Evolutionary conservation across 305 asterid species (phyloP).

Genomic region (Fraxinus platypoda): DNA sequence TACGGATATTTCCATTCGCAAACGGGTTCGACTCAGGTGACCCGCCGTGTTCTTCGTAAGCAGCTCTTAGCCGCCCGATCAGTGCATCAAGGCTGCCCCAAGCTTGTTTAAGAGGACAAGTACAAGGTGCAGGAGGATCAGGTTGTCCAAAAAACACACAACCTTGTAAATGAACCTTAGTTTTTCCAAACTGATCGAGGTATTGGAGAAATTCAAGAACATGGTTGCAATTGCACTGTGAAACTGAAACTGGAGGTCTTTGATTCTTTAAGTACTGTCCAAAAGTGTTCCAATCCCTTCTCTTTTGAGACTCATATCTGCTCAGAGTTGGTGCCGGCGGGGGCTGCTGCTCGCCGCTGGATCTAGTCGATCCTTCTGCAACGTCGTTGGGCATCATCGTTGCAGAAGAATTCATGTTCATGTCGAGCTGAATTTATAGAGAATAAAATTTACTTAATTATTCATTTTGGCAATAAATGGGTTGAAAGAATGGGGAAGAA

Average conservation of each 20-base stretch:
- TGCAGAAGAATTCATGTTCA: slow-evolving; percentile 41
- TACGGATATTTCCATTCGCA: slow-evolving; percentile 69
- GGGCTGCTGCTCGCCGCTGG: slow-evolving; percentile 25
- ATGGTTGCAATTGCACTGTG: slow-evolving; percentile 70
- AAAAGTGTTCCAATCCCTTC: slow-evolving; percentile 88
- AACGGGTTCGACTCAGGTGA: slow-evolving; percentile 67
- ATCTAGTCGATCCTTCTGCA: slow-evolving; percentile 41
- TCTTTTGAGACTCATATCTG: slow-evolving; percentile 80
- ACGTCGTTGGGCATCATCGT: slow-evolving; percentile 33
- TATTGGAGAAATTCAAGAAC: slow-evolving; percentile 78
- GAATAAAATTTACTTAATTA: not conserved
- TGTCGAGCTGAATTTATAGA: slow-evolving; percentile 9
- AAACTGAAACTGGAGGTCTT: slow-evolving; percentile 57
- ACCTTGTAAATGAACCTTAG: slow-evolving; percentile 78
- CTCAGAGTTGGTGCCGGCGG: slow-evolving; percentile 45
- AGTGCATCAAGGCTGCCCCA: slow-evolving; percentile 94
- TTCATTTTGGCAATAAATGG: slow-evolving; percentile 15
- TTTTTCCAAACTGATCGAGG: slow-evolving; percentile 78
- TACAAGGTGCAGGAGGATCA: slow-evolving; percentile 86
- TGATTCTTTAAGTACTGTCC: slow-evolving; percentile 78
- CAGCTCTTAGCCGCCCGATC: slow-evolving; percentile 82
- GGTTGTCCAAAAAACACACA: slow-evolving; percentile 85
- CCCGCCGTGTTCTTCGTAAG: slow-evolving; percentile 87
- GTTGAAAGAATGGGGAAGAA: slow-evolving; percentile 26
- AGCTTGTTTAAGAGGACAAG: slow-evolving; percentile 82